Base-by-base conservation (phyloP, 345 rosid species). In the Dipteronia sinensis region DNA sequence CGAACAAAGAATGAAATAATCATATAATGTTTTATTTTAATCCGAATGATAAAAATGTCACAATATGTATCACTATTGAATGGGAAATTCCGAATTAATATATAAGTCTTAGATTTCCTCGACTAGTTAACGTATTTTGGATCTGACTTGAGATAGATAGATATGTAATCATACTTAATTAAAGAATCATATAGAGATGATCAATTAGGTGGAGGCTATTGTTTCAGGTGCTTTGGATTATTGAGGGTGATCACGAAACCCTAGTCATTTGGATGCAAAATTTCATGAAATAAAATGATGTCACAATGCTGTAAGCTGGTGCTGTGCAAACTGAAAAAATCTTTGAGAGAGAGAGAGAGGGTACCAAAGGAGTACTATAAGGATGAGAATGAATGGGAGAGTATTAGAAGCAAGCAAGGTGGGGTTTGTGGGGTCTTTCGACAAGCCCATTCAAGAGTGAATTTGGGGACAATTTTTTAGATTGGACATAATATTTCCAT, bases 271-370 rank as follows among this genome's bases (percentile, higher is more conserved):
- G 67, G 1, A 46, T 38, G 19, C 22, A 29, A 10, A 51, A 6
- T 65, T 42, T 73, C 6, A 73, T 20, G 10, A 23, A 62, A 44
- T 55, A 70, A 34, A 42, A 76, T 80, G 87, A 82, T 69, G 87
- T 85, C 84, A 83, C 6, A 34, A 10, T 80, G 80, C 25, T 58
- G 75, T 83, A 71, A 85, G 90, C 63, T 51, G 77, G 78, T 65
- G 77, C 79, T 81, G 77, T 74, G 81, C 65, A 79, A 75, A 47
- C 12, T 12, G 82, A 83, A 76, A 86, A 86, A 75, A 56, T 15
- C 55, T 49, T 44, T 22, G 38, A 75, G 27, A 12, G 20, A 16
- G 3, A 44, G 23, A 9, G 64, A 59, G n/a, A 6, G 27, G 3
- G 12, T 20, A 59, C 64, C 25, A 59, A 59, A 59, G 64, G 64